Conservation (phyloP, 1,284 basidiomycete species). For the Cryptococcus sp. region DNA sequence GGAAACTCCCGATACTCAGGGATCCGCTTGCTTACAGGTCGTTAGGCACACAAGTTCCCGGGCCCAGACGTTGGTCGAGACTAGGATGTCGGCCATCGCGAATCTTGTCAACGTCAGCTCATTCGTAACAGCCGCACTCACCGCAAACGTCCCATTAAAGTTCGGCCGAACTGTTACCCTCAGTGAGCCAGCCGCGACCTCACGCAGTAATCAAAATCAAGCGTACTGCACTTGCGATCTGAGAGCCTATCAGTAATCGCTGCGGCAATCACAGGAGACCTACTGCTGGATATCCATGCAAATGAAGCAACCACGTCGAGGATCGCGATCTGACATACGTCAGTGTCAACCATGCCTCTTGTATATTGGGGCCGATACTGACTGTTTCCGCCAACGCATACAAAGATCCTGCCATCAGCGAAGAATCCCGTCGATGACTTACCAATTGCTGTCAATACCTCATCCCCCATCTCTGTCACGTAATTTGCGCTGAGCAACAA, state of each 20-base stretch:
- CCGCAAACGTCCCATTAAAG: slow-evolving; percentile 77
- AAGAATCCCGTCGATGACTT: too few species aligned
- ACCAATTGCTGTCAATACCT: too few species aligned
- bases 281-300: slow-evolving; percentile 51
- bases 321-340: slow-evolving; percentile 64
- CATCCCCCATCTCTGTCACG: not conserved
- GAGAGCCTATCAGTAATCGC: not conserved
- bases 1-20: not conserved
- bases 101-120: slow-evolving; percentile 53
- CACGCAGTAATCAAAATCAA: too few species aligned
- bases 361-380: too few species aligned
- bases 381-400: too few species aligned
- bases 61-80: slow-evolving; percentile 70
- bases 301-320: slow-evolving; percentile 70
- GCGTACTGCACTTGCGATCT: slow-evolving; percentile 65
- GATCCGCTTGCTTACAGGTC: slow-evolving; percentile 66
- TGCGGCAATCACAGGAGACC: not conserved
- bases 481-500: too few species aligned
- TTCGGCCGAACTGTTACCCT: slow-evolving; percentile 72
- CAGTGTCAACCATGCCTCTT: too few species aligned
- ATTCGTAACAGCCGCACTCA: slow-evolving; percentile 13
- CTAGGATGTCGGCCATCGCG: slow-evolving; percentile 83
- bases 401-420: too few species aligned
- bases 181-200: not conserved
- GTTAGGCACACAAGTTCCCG: slow-evolving; percentile 74